Evolutionary conservation across 2,329 filamentous ascomycete species (phyloP).

Genomic region (Xylariomycetidae sp.): DNA sequence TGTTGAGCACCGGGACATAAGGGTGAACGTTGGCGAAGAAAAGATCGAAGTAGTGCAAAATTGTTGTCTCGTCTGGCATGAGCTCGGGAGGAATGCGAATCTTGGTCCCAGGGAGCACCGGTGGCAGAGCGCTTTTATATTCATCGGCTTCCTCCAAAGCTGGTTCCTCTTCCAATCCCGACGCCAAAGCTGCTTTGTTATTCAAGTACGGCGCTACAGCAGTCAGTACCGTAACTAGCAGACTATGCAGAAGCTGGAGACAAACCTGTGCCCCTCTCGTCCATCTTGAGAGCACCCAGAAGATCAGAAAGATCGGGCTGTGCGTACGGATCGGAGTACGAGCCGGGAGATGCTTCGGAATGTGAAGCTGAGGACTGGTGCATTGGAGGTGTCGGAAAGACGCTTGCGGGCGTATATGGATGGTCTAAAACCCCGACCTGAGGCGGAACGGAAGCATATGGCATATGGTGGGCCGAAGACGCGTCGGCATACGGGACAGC

Average conservation of each 20-base stretch:
- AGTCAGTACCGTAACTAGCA: conserved; percentile 7
- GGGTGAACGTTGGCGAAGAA: conserved; percentile 90
- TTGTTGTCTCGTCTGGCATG: conserved; percentile 83
- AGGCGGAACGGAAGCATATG: conserved; percentile 48
- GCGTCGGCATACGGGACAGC: conserved; percentile 41
- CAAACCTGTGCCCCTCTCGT: conserved; percentile 79
- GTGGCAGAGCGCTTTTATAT: conserved; percentile 63
- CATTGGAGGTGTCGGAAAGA: conserved; percentile 50
- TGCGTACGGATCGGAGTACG: conserved; percentile 58
- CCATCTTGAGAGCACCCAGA: conserved; percentile 79
- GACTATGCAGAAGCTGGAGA: not conserved
- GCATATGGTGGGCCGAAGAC: conserved; percentile 38
- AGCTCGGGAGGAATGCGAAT: conserved; percentile 86
- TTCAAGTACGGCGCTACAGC: conserved; percentile 74
- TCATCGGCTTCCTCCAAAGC: conserved; percentile 68
- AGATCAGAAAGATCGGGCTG: conserved; percentile 72
- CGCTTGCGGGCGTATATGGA: conserved; percentile 40
- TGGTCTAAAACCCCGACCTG: conserved; percentile 45
- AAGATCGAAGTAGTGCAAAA: conserved; percentile 78
- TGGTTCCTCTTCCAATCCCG: conserved; percentile 51
- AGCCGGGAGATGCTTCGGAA: conserved; percentile 39
- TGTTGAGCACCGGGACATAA: conserved; percentile 85
- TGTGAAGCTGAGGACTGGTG: conserved; percentile 32
- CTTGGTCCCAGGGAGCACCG: conserved; percentile 64
- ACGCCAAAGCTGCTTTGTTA: conserved; percentile 39